A percentile compares a stretch with the other conserved stretches of the same genome.
phyloP scores from a whole-genome alignment of 768 basidiomycete species.

The Mycena indigotica region DNA sequence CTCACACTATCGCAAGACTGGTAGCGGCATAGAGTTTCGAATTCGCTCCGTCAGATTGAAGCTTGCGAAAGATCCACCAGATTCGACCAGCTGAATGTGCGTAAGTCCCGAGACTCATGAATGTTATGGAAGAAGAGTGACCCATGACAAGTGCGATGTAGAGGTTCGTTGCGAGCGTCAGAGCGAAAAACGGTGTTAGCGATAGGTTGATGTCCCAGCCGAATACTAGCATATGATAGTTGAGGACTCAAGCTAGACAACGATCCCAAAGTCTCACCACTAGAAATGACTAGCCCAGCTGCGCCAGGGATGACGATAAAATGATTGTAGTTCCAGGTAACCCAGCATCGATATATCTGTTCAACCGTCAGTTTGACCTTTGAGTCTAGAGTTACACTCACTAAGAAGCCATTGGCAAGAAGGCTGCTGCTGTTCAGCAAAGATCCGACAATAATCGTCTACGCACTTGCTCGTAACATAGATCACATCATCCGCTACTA shows the following conservation, averaged over 20 bases:
- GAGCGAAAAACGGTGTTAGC: constrained; percentile 32
- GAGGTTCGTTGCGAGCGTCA: constrained; percentile 32
- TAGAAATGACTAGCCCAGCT: constrained; percentile 27
- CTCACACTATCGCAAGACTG: too few species aligned
- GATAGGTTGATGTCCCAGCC: constrained; percentile 32
- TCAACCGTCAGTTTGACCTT: too few species aligned
- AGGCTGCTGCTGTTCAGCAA: constrained; percentile 19
- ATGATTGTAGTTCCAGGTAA: constrained; percentile 34
- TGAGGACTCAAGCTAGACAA: too few species aligned
- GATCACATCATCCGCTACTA: constrained; percentile 32
- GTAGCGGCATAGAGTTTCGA: constrained; percentile 28
- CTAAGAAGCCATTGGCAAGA: constrained; percentile 34
- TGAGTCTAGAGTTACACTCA: constrained; percentile 12
- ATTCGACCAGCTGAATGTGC: constrained; percentile 29
- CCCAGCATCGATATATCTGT: constrained; percentile 37
- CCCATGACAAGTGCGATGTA: constrained; percentile 35
- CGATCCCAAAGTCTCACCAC: constrained; percentile 29
- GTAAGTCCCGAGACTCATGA: neutral
- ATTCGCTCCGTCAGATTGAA: too few species aligned
- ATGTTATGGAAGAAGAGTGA: constrained; percentile 8
- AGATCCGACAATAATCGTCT: too few species aligned
- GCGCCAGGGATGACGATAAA: constrained; percentile 31
- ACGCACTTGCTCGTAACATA: constrained; percentile 38
- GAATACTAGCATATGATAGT: constrained; percentile 5
- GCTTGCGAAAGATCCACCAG: constrained; percentile 34